Conservation (phyloP, 2,329 filamentous ascomycete genomes). For the Colletotrichum sp. region DNA sequence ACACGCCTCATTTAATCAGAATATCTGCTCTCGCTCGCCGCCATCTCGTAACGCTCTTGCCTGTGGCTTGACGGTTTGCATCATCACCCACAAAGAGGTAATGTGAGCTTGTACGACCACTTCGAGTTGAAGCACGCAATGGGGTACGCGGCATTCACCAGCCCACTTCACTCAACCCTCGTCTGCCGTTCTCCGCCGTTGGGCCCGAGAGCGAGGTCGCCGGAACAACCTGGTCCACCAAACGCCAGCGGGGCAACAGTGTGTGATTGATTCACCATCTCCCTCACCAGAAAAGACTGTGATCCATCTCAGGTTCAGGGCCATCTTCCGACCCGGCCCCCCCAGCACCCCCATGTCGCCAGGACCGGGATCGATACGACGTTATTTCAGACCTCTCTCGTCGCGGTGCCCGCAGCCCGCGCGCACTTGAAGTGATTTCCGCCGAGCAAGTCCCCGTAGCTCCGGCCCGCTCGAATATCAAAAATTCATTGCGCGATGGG, state of each 20-base stretch:
- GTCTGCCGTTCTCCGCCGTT: constrained; percentile 1
- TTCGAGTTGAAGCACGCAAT: background rate
- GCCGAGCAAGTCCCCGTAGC: background rate
- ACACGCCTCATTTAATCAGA: background rate
- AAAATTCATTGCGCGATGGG: background rate
- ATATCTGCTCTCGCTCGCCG: background rate
- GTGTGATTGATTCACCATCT: background rate
- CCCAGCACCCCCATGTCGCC: background rate
- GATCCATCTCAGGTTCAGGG: constrained; percentile 1
- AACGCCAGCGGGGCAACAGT: background rate
- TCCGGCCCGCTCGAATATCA: background rate
- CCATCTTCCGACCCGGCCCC: background rate
- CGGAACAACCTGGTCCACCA: background rate
- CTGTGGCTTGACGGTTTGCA: background rate
- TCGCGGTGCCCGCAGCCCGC: background rate
- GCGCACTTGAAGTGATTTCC: background rate
- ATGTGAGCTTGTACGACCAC: background rate
- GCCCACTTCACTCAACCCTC: background rate
- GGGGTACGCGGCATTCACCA: background rate
- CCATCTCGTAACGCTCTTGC: fast-evolving
- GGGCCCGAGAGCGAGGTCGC: constrained; percentile 1
- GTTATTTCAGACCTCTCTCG: background rate
- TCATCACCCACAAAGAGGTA: background rate
- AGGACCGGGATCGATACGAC: constrained; percentile 7
- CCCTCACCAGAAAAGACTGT: background rate